phyloP scores from a whole-genome alignment of 1,284 basidiomycete species.

The Heterobasidion irregulare region DNA sequence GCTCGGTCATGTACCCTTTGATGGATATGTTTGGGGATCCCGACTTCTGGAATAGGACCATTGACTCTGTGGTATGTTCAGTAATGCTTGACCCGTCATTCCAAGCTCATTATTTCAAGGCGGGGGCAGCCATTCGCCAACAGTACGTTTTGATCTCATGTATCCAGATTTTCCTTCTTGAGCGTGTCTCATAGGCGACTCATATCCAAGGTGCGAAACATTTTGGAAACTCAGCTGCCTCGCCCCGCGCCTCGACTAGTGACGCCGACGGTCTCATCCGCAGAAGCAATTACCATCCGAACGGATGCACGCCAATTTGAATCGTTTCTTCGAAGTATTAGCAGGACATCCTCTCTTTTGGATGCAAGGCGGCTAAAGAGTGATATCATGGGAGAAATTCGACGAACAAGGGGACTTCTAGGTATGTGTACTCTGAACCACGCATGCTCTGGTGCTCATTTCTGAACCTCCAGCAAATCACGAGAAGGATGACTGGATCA shows the following conservation, averaged over 20 bases:
- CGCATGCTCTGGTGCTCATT: neutral
- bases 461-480: slow-evolving; percentile 50
- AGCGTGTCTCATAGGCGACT: slow-evolving; percentile 43
- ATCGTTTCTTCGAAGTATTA: slow-evolving; percentile 81
- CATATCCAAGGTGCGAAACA: slow-evolving; percentile 77
- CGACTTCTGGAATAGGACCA: slow-evolving; percentile 92
- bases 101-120: slow-evolving; percentile 35
- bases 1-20: slow-evolving; percentile 75
- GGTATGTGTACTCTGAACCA: slow-evolving; percentile 32
- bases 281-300: slow-evolving; percentile 68
- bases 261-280: slow-evolving; percentile 27
- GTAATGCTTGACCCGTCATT: neutral
- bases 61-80: slow-evolving; percentile 77
- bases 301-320: slow-evolving; percentile 82
- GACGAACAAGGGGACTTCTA: slow-evolving; percentile 64
- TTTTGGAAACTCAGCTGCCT: slow-evolving; percentile 75
- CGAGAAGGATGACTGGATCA: slow-evolving; percentile 79
- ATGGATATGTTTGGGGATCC: slow-evolving; percentile 92
- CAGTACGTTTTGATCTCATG: slow-evolving; percentile 44
- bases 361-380: slow-evolving; percentile 89
- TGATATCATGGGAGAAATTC: slow-evolving; percentile 82
- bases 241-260: slow-evolving; percentile 33
- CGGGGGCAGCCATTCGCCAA: slow-evolving; percentile 83
- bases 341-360: slow-evolving; percentile 70
- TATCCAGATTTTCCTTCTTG: neutral